phyloP scores from a whole-genome alignment of 2,329 filamentous ascomycete species.

The Bipolaris oryzae region DNA sequence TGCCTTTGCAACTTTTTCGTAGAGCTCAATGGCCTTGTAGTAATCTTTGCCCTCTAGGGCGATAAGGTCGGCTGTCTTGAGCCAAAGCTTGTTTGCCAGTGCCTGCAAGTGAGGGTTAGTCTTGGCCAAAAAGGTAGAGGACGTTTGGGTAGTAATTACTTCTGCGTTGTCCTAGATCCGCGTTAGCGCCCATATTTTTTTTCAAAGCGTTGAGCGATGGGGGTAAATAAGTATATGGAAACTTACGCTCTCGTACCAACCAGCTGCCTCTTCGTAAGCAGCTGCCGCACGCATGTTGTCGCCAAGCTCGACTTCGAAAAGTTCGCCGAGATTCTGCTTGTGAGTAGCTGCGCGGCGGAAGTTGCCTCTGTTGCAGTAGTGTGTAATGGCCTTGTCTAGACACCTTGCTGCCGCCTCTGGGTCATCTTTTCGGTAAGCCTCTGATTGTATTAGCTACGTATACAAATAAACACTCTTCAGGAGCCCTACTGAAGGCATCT shows the following conservation, averaged over 20 bases:
- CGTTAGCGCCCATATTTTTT: slow-evolving; percentile 23
- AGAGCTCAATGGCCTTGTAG: slow-evolving; percentile 55
- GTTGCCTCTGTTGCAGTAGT: slow-evolving; percentile 89
- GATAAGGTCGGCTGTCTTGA: slow-evolving; percentile 88
- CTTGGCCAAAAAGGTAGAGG: slow-evolving; percentile 19
- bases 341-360: slow-evolving; percentile 88
- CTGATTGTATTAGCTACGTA: slow-evolving; percentile 26
- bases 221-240: neutral
- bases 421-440: slow-evolving; percentile 86
- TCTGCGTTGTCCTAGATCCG: slow-evolving; percentile 44
- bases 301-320: slow-evolving; percentile 81
- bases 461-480: too few species aligned
- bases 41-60: slow-evolving; percentile 82
- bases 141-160: slow-evolving; percentile 25
- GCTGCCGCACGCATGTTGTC: slow-evolving; percentile 80
- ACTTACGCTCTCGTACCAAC: slow-evolving; percentile 74
- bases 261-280: slow-evolving; percentile 82
- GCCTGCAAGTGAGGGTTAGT: slow-evolving; percentile 49
- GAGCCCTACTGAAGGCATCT: slow-evolving; percentile 75
- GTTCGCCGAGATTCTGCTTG: slow-evolving; percentile 85
- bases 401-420: slow-evolving; percentile 83
- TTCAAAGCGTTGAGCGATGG: neutral
- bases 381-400: slow-evolving; percentile 77
- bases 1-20: slow-evolving; percentile 79
- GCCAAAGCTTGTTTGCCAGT: slow-evolving; percentile 88